Evolutionary conservation across 305 asterid genomes (phyloP).

Genomic region (Fraxinus latifolia): DNA sequence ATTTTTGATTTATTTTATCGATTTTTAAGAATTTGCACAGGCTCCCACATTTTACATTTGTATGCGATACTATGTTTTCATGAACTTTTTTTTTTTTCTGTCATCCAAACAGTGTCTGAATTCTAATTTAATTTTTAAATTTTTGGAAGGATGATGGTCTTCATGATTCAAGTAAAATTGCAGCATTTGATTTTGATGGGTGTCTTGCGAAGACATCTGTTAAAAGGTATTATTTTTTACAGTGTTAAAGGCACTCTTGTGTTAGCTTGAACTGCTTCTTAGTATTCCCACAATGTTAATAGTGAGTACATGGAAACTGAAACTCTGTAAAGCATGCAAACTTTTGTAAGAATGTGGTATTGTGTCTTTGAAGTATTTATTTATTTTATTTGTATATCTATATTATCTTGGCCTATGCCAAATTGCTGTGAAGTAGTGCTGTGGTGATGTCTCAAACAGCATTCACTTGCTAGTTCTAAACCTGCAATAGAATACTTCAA

Average conservation of each 20-base stretch:
- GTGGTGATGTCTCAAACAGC: background rate
- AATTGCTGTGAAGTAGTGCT: conserved; percentile 5
- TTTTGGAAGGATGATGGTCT: conserved; percentile 65
- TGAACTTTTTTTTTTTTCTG: background rate
- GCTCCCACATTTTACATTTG: background rate
- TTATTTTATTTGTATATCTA: background rate
- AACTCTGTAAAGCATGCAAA: background rate
- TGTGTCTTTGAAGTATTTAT: background rate
- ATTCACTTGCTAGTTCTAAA: background rate
- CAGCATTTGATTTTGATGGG: conserved; percentile 98
- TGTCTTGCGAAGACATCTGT: conserved; percentile 84
- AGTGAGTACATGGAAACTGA: conserved; percentile 9
- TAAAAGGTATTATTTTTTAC: conserved; percentile 48
- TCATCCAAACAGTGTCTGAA: background rate
- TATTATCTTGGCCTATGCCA: background rate
- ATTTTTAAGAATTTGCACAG: background rate
- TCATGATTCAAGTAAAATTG: conserved; percentile 73
- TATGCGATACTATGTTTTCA: background rate
- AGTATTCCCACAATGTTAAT: conserved; percentile 13
- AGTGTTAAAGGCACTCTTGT: conserved; percentile 7
- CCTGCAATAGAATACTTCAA: background rate
- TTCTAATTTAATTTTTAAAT: background rate
- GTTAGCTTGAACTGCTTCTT: conserved; percentile 13
- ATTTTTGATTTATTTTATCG: background rate
- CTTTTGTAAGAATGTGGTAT: background rate